phyloP scores from a whole-genome alignment of 164 flowering plant genomes.

The Sextonia rubra region DNA sequence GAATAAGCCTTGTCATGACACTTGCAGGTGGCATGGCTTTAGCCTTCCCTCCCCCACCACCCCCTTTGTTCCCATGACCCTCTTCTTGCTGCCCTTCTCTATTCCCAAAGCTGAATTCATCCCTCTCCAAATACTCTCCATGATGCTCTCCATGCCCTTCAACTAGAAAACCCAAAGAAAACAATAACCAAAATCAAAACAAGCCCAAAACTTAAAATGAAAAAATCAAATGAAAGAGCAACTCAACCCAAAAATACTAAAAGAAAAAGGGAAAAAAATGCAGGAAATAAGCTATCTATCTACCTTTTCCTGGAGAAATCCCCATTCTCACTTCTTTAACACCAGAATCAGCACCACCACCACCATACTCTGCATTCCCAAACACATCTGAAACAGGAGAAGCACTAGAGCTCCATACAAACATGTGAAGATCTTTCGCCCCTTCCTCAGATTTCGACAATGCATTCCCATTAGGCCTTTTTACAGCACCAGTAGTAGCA shows the following conservation, averaged over 20 bases:
- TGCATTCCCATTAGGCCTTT: slow-evolving; percentile 40
- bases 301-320: slow-evolving; percentile 75
- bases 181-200: background rate
- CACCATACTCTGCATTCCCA: slow-evolving; percentile 50
- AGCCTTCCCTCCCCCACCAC: slow-evolving; percentile 16
- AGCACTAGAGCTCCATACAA: slow-evolving; percentile 97
- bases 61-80: background rate
- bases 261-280: background rate
- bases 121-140: slow-evolving; percentile 60
- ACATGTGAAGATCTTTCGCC: slow-evolving; percentile 83
- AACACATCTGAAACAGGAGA: slow-evolving; percentile 97
- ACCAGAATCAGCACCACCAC: slow-evolving; percentile 27
- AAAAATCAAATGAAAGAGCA: background rate
- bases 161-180: slow-evolving; percentile 16
- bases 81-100: slow-evolving; percentile 27
- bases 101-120: slow-evolving; percentile 69
- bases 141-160: slow-evolving; percentile 39
- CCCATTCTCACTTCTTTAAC: slow-evolving; percentile 58
- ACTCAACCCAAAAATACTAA: background rate
- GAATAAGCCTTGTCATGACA: slow-evolving; percentile 87
- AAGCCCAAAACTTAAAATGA: background rate
- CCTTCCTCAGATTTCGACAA: slow-evolving; percentile 40
- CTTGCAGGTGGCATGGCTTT: slow-evolving; percentile 81
- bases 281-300: too few relatives aligned
- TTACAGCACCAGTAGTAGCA: slow-evolving; percentile 7